A percentile compares a stretch with the other conserved stretches of the same genome.
phyloP scores from a whole-genome alignment of 352 stramenopile species.

The Globisporangium echinulatum region DNA sequence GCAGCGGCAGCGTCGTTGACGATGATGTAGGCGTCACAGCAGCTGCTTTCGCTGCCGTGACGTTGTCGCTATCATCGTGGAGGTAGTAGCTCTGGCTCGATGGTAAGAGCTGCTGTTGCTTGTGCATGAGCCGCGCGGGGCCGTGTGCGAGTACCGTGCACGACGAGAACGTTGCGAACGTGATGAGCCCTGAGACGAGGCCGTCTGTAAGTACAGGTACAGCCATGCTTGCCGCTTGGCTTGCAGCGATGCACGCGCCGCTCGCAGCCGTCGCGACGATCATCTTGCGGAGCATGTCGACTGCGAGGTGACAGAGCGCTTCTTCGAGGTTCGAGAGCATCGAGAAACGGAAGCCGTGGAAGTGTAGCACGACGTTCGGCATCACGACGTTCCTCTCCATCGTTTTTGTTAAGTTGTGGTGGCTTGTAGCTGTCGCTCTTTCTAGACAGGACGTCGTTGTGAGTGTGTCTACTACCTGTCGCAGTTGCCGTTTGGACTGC shows the following conservation, averaged over 20 bases:
- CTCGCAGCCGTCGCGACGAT: conserved; percentile 13
- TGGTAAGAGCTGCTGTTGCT: background rate
- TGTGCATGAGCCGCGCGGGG: conserved; percentile 11
- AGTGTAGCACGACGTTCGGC: conserved; percentile 52
- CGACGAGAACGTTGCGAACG: conserved; percentile 43
- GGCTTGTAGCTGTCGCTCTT: background rate
- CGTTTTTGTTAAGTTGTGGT: background rate
- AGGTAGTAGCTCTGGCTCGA: background rate
- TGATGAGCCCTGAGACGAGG: conserved; percentile 34
- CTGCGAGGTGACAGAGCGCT: conserved; percentile 14
- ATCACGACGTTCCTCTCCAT: conserved; percentile 21
- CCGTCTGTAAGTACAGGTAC: conserved; percentile 27
- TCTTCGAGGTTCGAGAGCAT: conserved; percentile 19
- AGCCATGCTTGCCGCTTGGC: conserved; percentile 9
- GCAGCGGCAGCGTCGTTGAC: conserved; percentile 21
- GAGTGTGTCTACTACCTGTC: background rate
- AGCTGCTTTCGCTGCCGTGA: conserved; percentile 6
- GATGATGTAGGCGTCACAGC: background rate
- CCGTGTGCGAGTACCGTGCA: conserved; percentile 30
- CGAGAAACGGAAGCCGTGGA: conserved; percentile 44
- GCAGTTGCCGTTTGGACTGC: background rate
- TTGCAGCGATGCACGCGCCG: conserved; percentile 8
- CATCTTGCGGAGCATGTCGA: conserved; percentile 19
- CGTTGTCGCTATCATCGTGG: background rate
- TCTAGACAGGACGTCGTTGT: conserved; percentile 11